A percentile compares a stretch with the other conserved stretches of the same genome.
These are phyloP conservation scores for Chlorociboria aeruginascens DNA, from an alignment of 495 filamentous ascomycete genomes.

Conservation along the genomic window DNA sequence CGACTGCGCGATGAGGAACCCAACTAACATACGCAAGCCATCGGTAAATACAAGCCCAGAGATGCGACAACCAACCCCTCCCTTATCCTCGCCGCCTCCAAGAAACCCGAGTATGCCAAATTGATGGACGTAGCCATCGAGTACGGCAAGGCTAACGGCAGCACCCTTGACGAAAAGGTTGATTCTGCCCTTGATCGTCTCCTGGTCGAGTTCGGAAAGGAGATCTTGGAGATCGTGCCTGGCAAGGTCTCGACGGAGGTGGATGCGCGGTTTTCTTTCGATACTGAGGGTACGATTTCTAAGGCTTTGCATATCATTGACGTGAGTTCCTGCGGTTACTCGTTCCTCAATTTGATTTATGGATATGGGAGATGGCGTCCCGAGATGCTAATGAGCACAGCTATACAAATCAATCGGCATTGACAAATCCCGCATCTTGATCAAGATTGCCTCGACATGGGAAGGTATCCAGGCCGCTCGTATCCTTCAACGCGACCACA, in stretches of 20 bases:
- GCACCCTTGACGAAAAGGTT: constrained; percentile 60
- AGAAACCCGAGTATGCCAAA: constrained; percentile 93
- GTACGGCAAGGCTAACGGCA: constrained; percentile 68
- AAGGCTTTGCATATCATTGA: constrained; percentile 98
- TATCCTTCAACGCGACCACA: constrained; percentile 84
- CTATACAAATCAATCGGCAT: constrained; percentile 89
- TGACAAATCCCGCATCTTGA: constrained; percentile 85
- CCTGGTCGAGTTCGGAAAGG: constrained; percentile 92
- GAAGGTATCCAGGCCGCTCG: constrained; percentile 98
- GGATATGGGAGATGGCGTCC: not conserved
- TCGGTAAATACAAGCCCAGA: constrained; percentile 99
- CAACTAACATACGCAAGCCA: constrained; percentile 49
- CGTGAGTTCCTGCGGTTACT: constrained; percentile 33
- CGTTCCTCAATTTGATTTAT: not conserved
- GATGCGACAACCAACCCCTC: constrained; percentile 99
- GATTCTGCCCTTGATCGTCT: constrained; percentile 81
- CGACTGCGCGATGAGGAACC: not conserved
- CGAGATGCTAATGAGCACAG: constrained; percentile 28
- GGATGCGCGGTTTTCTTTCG: constrained; percentile 92
- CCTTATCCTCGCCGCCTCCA: constrained; percentile 91
- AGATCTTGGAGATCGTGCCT: constrained; percentile 94
- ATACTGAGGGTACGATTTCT: constrained; percentile 78
- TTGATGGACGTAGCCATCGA: constrained; percentile 79
- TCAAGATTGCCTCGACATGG: constrained; percentile 81
- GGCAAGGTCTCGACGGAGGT: constrained; percentile 99